Evolutionary conservation across 2,329 filamentous ascomycete species (phyloP).

Genomic region (Trichoderma simmonsii): DNA sequence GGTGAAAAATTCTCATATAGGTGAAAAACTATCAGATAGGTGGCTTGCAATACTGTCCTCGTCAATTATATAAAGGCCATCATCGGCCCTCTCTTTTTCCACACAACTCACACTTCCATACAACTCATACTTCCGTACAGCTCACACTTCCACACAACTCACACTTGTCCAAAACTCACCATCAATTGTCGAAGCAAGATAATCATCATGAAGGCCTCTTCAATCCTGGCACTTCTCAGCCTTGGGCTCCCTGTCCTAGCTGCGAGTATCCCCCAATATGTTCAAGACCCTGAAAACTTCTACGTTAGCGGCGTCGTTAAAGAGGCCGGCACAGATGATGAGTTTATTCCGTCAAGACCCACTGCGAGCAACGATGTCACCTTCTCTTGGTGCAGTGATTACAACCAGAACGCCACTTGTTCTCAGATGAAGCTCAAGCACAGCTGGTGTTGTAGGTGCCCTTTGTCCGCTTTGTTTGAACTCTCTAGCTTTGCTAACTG

Average conservation of each 20-base stretch:
- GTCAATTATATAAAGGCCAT: neutral
- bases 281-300: neutral
- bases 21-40: neutral
- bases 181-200: neutral
- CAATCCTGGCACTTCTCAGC: neutral
- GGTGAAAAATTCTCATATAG: neutral
- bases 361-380: neutral
- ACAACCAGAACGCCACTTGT: neutral
- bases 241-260: neutral
- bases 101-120: neutral
- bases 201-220: neutral
- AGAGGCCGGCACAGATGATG: neutral
- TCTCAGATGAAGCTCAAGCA: neutral
- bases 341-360: neutral
- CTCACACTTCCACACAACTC: neutral
- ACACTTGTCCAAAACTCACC: neutral
- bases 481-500: neutral
- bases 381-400: conserved; percentile 5
- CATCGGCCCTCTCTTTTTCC: neutral
- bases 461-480: too few relatives aligned
- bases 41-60: neutral
- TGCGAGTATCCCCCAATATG: too few relatives aligned
- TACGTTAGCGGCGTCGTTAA: neutral
- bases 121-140: neutral
- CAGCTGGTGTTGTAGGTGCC: conserved; percentile 8